Conservation (phyloP, 2,329 filamentous ascomycete species). For the Plectosphaerella plurivora region DNA sequence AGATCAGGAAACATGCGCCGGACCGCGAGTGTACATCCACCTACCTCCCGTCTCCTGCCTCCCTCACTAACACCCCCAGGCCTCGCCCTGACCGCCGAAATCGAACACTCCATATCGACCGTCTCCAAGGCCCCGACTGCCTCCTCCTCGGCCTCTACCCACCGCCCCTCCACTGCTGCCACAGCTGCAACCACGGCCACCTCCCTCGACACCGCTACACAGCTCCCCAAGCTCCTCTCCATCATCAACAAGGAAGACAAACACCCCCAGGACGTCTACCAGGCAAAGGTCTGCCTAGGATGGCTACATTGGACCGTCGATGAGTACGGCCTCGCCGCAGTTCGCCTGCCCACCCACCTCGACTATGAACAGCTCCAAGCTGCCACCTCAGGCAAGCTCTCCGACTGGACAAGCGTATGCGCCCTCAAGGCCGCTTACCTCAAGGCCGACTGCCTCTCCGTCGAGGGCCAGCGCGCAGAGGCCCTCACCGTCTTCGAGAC, state of each 20-base stretch:
- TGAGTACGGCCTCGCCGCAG: constrained; percentile 60
- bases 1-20: constrained; percentile 90
- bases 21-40: constrained; percentile 69
- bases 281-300: constrained; percentile 77
- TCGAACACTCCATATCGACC: constrained; percentile 61
- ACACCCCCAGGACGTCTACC: constrained; percentile 59
- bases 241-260: constrained; percentile 55
- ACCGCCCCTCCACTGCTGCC: constrained; percentile 34
- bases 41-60: constrained; percentile 4
- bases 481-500: constrained; percentile 65
- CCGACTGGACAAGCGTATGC: constrained; percentile 79
- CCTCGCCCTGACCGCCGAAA: constrained; percentile 64
- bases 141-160: constrained; percentile 28
- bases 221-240: constrained; percentile 46
- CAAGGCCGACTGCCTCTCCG: constrained; percentile 60
- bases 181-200: constrained; percentile 21
- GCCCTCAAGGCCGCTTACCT: constrained; percentile 75
- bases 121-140: constrained; percentile 29
- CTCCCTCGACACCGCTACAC: constrained; percentile 39
- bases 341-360: constrained; percentile 60
- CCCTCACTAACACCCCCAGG: constrained; percentile 38
- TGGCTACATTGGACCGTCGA: constrained; percentile 79
- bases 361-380: constrained; percentile 49
- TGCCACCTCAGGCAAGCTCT: constrained; percentile 47
- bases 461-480: constrained; percentile 44